Percentiles rank a stretch among this genome's conserved stretches.
These are phyloP conservation scores for Durotheca rogersii DNA, from an alignment of 495 filamentous ascomycete genomes.

Conservation along the genomic window DNA sequence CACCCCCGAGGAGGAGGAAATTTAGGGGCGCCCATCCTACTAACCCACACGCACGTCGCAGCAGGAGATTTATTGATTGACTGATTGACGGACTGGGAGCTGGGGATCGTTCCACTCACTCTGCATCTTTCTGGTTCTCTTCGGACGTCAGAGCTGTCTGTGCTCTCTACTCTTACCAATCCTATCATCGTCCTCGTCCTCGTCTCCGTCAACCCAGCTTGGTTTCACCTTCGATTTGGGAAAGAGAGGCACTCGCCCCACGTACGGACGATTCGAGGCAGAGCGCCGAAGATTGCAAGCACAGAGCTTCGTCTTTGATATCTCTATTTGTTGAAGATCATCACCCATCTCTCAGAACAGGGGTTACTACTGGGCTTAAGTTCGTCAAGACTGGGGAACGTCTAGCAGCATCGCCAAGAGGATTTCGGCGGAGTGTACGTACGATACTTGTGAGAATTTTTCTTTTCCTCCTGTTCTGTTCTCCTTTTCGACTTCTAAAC, in stretches of 20 bases:
- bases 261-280: conserved; percentile 22
- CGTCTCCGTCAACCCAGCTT: conserved; percentile 16
- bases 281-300: conserved; percentile 43
- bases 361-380: conserved; percentile 11
- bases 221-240: conserved; percentile 14
- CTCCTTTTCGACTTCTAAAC: conserved; percentile 25
- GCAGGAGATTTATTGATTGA: conserved; percentile 9
- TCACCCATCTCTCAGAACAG: conserved; percentile 10
- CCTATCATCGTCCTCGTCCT: conserved; percentile 10
- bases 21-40: conserved; percentile 8
- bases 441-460: conserved; percentile 40
- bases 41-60: conserved; percentile 14
- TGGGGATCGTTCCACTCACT: conserved; percentile 11
- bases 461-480: conserved; percentile 38
- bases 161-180: conserved; percentile 17
- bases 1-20: not conserved
- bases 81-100: too few species aligned
- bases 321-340: conserved; percentile 35
- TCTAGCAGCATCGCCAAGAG: conserved; percentile 17
- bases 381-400: conserved; percentile 5
- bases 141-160: conserved; percentile 15
- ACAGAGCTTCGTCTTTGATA: conserved; percentile 53
- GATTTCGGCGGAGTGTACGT: conserved; percentile 46
- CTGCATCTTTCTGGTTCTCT: conserved; percentile 17
- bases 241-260: conserved; percentile 16